Base-by-base conservation (phyloP, 306 rosid species). In the Trichosanthes cucumerina region DNA sequence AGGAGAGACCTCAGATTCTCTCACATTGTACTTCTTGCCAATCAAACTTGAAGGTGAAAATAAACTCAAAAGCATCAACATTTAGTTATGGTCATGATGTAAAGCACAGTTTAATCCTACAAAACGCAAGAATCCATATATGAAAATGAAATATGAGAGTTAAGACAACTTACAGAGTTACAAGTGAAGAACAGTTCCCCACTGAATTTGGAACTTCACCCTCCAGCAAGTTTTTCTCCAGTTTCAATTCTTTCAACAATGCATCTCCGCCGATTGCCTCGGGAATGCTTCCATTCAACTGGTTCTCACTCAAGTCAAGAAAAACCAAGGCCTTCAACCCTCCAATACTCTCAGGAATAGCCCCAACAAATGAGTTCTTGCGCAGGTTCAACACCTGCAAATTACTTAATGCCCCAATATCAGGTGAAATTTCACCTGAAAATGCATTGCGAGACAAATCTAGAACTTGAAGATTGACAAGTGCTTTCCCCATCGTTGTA, bases 241-340 rank as follows among this genome's bases (percentile, higher is more conserved):
- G 84, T 80, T 84, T 86, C 83, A 95, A 79, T 64, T 89, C 91
- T 78, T 86, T 87, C 89, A 95, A 76, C 31, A 93, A 89, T 63
- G 82, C 34, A 11, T 86, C 91, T 26, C 90, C 90, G 15, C 93
- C 92, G 79, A 95, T 84, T 80, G 90, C 91, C 78, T 46, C 69
- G 62, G 99, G 97, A 47, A 95, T 88, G 82, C 89, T 87, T 82
- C 99, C 99, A 15, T 82, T 92, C 14, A 96, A 85, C 77, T 75
- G 77, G 86, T 96, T 96, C 66, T 79, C 69, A 78, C 96, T 92
- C 88, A 96, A 81, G 82, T 96, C 97, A 79, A 96, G 93, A 82
- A 66, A 79, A 28, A 81, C 69, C 76, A 92, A 71, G 52, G 79
- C 80, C 87, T 88, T 92, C 81, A 96, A 75, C 57, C 84, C 93